Conservation (phyloP, 2,329 filamentous ascomycete species). For the Volutella citrinella region DNA sequence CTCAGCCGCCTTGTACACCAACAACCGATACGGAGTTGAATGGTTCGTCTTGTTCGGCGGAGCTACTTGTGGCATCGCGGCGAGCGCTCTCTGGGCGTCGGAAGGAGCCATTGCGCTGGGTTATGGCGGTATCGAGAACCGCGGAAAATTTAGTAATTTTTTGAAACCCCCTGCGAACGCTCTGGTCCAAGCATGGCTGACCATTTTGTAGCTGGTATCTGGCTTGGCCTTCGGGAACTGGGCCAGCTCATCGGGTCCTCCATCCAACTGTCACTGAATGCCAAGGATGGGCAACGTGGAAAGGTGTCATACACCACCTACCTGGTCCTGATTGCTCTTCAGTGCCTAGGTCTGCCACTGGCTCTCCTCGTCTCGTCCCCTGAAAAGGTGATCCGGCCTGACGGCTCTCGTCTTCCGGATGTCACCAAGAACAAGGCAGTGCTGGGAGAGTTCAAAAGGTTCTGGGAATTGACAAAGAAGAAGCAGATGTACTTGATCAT, state of each 20-base stretch:
- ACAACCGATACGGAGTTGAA: constrained; percentile 48
- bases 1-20: constrained; percentile 45
- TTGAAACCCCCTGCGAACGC: fast-evolving
- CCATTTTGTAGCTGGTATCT: constrained; percentile 40
- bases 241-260: constrained; percentile 51
- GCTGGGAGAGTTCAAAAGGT: constrained; percentile 14
- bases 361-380: constrained; percentile 19
- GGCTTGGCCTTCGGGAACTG: constrained; percentile 50
- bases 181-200: constrained; percentile 7
- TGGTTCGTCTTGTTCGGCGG: constrained; percentile 52
- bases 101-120: constrained; percentile 50
- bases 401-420: constrained; percentile 16
- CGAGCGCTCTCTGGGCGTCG: constrained; percentile 49
- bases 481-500: constrained; percentile 47
- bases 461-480: constrained; percentile 35
- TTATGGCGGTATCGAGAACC: constrained; percentile 44
- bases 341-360: constrained; percentile 23
- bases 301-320: constrained; percentile 23
- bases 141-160: constrained; percentile 38
- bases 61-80: constrained; percentile 46
- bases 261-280: constrained; percentile 49
- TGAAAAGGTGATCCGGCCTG: constrained; percentile 20
- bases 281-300: constrained; percentile 33
- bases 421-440: constrained; percentile 12
- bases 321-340: constrained; percentile 21